A percentile compares a stretch with the other conserved stretches of the same genome.
phyloP scores from a whole-genome alignment of 345 rosid genomes.

The Gossypium arboreum region DNA sequence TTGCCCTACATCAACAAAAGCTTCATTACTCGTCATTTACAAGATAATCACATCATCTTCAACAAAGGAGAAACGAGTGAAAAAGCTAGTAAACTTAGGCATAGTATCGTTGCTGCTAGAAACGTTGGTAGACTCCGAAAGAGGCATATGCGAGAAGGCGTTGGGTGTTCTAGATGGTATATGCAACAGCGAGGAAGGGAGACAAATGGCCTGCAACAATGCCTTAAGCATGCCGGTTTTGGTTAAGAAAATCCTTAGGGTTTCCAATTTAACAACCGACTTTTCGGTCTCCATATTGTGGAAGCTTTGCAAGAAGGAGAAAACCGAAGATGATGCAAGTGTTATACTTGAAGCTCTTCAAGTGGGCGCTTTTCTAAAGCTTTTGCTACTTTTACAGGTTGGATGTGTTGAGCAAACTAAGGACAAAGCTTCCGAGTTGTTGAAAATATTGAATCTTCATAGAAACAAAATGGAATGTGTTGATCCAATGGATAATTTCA shows the following conservation, averaged over 20 bases:
- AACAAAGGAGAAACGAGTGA: conserved; percentile 16
- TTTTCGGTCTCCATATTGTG: conserved; percentile 59
- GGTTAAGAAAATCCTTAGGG: conserved; percentile 71
- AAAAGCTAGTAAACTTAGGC: conserved; percentile 43
- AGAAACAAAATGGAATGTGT: conserved; percentile 58
- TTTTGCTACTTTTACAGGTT: conserved; percentile 64
- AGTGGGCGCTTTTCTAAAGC: conserved; percentile 82
- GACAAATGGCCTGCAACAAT: conserved; percentile 31
- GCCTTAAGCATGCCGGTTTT: conserved; percentile 56
- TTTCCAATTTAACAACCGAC: conserved; percentile 67
- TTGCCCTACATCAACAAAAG: conserved; percentile 53
- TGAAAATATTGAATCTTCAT: conserved; percentile 59
- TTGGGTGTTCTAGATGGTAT: conserved; percentile 55
- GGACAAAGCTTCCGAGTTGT: conserved; percentile 60
- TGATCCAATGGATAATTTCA: conserved; percentile 60
- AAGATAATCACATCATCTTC: conserved; percentile 36
- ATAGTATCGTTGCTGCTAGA: conserved; percentile 46
- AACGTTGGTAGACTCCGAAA: conserved; percentile 49
- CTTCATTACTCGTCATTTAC: conserved; percentile 52
- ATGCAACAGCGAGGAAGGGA: conserved; percentile 45
- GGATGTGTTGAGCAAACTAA: conserved; percentile 68
- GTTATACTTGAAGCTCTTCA: conserved; percentile 59
- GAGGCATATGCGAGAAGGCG: conserved; percentile 61
- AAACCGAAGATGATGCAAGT: conserved; percentile 20
- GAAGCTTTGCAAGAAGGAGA: conserved; percentile 52